Base-by-base conservation (phyloP, 1,139 yeast species). In the Yamadazyma jaroonii region DNA sequence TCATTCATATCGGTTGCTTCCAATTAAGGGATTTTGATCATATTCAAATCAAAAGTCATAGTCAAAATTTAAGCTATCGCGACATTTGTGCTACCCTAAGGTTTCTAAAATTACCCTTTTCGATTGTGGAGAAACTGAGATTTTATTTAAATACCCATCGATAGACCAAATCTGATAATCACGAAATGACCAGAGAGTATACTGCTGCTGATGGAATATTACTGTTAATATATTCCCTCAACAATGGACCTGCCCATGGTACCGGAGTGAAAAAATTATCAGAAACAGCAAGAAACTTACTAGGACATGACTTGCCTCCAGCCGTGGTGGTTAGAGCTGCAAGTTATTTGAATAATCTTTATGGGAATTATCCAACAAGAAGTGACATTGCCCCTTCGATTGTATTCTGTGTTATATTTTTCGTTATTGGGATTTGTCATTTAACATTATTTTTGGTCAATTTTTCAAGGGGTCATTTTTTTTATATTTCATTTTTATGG, bases 351-450 rank as follows among this genome's bases (percentile, higher is more conserved):
- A 74, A 73, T 36, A 72, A 76, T 8, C 57, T 78, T 31, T 82
- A 83, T 61, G 94, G 94, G 8, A 79, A 74, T 26, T 84, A 82
- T 55, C 89, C 92, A 3, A 52, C 51, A n/a, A 34, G 40, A 10
- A 51, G 49, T 12, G 94, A 84, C 54, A 50, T 72, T 14, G 88
- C 80, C 1, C 92, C 90, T 4, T 63, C 77, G 36, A 75, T 79
- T 1, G 52, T 84, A 0, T 83, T 84, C 50, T 48, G 73, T 2
- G 85, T 74, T 2, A 57, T 79, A 3, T 84, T 80, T 45, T 59
- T 66, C 3, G 44, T 84, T 3, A 48, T 84, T 14, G 59, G 66
- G 3, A 20, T 78, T 3, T 64, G 72, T 1, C 85, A 82, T 53
- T 47, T 72, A 3, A 49, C 53, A 12, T 60, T 84, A 6, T 84